Percentiles rank a stretch among this genome's conserved stretches.
Conservation (phyloP, 2,329 filamentous ascomycete species). For the Macrophomina pseudophaseolina region DNA sequence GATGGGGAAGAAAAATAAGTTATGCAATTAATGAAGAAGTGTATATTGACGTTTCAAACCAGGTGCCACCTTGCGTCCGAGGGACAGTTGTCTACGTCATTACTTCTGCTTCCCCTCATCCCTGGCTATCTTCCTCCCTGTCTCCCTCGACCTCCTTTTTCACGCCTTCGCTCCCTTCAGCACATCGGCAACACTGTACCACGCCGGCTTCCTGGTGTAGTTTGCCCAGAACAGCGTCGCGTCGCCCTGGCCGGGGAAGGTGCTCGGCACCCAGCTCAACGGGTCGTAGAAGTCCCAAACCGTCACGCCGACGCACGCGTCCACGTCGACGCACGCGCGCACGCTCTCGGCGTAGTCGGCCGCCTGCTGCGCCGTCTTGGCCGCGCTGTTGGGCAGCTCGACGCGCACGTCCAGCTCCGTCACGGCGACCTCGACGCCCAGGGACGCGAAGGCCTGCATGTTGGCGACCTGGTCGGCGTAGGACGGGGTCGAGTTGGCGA, state of each 20-base stretch:
- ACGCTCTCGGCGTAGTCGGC: conserved; percentile 51
- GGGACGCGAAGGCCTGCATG: conserved; percentile 57
- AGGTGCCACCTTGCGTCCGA: too few relatives aligned
- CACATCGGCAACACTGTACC: conserved; percentile 39
- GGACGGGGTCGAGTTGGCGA: conserved; percentile 58
- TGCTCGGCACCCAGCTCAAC: conserved; percentile 47
- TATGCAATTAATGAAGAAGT: conserved; percentile 22
- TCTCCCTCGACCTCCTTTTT: not conserved
- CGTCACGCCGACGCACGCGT: conserved; percentile 47
- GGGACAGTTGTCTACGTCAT: too few relatives aligned
- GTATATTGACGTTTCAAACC: not conserved
- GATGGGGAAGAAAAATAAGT: conserved; percentile 7
- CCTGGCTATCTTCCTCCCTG: not conserved
- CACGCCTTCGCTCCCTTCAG: not conserved
- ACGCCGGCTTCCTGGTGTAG: conserved; percentile 42
- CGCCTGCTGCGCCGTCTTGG: conserved; percentile 53
- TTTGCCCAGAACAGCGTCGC: conserved; percentile 39
- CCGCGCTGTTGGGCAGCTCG: conserved; percentile 51
- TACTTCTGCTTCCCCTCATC: too few relatives aligned
- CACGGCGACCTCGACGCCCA: conserved; percentile 63
- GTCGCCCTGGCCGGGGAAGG: conserved; percentile 45
- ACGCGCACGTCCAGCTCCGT: conserved; percentile 66
- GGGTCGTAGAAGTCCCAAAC: conserved; percentile 51
- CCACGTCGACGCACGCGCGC: conserved; percentile 43
- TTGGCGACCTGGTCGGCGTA: conserved; percentile 52